Evolutionary conservation across 768 basidiomycete genomes (phyloP), one percentile per base, ranked within the genome.

Genomic region (Kwoniella dejecticola): DNA sequence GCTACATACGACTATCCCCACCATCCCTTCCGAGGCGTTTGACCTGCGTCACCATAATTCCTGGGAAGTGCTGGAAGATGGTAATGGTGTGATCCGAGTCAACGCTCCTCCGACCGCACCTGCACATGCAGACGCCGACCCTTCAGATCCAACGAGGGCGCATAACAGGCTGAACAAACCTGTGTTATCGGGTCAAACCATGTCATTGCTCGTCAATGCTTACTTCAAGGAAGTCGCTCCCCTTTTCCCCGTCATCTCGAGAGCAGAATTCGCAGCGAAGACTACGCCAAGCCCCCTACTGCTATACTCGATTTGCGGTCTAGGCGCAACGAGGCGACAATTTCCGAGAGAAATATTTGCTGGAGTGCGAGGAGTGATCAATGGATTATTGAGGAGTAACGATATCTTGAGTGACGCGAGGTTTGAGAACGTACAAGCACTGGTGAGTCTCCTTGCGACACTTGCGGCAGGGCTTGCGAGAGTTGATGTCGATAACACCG

Each of bases 231-330:
- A 94, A 33, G 68, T 81, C 46, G 86, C 90, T 1, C 90, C 90
- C n/a, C 82, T 90, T 41, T 84, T 97, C 59, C 95, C 96, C 11
- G 83, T 99, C 67, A 85, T 98, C 60, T 90, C 90, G 17, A 86
- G 89, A 73, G 83, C 85, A 24, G 95, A 99, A 75, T 97, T 99
- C 73, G 81, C 96, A 63, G 84, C 87, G 50, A 83, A 85, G 21
- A 86, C 85, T 13, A 89, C 88, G 0, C 85, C 91, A 2, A 87
- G 89, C 3, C 81, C 83, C 0, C 83, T 99, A 23, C 80, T 98
- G 59, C 84, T 98, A 21, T 97, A 97, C 79, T 88, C 91, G 36
- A 93, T 98, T 80, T 97, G 93, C 78, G 87, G 92, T 29, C 87
- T 97, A 41, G 90, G 94, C 19, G 87, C 91, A 29, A 79, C 81